A percentile compares a stretch with the other conserved stretches of the same genome.
Conservation (phyloP, 2,329 filamentous ascomycete genomes). For the Epicoccum sorghinum region DNA sequence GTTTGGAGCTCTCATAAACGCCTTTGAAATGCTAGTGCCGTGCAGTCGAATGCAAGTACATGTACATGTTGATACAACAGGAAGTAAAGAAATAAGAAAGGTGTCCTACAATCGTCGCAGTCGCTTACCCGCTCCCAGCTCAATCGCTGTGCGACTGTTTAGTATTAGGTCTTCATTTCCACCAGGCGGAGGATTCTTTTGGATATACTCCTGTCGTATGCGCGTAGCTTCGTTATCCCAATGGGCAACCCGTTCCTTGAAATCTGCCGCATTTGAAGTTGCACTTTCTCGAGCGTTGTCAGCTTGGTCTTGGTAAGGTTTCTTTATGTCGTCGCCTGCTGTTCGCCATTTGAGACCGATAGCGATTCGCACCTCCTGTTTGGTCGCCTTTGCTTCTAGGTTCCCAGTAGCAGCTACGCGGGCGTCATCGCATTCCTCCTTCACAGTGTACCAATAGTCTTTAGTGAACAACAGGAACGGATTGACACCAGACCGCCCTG, state of each 20-base stretch:
- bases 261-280: constrained; percentile 62
- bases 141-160: constrained; percentile 47
- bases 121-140: constrained; percentile 45
- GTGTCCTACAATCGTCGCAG: constrained; percentile 34
- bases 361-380: constrained; percentile 80
- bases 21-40: constrained; percentile 33
- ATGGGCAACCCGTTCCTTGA: constrained; percentile 64
- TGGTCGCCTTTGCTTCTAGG: constrained; percentile 68
- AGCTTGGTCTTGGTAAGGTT: constrained; percentile 78
- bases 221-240: constrained; percentile 73
- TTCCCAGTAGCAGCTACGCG: constrained; percentile 69
- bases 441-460: constrained; percentile 67
- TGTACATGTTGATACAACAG: constrained; percentile 29
- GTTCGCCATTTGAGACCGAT: constrained; percentile 92
- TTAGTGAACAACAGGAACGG: constrained; percentile 91
- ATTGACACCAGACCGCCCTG: constrained; percentile 76
- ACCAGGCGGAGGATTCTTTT: constrained; percentile 40
- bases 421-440: constrained; percentile 70
- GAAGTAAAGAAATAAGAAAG: not conserved
- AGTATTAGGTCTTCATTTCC: constrained; percentile 39
- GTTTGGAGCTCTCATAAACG: constrained; percentile 14
- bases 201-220: constrained; percentile 53
- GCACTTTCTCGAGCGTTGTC: constrained; percentile 72
- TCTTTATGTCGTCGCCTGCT: constrained; percentile 70
- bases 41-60: constrained; percentile 23